Evolutionary conservation across 2,329 filamentous ascomycete species (phyloP), one percentile per base, ranked within the genome.

Genomic region (Trichophyton benhamiae): DNA sequence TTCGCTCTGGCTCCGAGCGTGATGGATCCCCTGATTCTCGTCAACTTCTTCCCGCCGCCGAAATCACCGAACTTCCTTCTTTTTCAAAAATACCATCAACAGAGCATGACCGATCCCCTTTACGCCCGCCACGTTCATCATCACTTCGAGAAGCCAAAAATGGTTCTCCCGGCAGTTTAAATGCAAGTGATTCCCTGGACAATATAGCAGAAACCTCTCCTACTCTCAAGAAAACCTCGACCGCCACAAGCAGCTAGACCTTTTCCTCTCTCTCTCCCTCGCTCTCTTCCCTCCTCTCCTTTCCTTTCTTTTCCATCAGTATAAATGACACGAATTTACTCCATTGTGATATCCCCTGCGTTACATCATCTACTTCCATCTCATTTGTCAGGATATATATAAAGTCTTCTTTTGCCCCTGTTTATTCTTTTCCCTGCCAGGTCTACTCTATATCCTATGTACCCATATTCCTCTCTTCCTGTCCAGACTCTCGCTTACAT

Each of bases 121-220:
- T 67, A 25, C 70, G 68, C 7, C 73, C 74, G 58, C 72, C 72
- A 3, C 72, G 72, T n/a, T 74, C 72, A n/a, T 76, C 73, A 13
- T 76, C 74, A 9, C 64, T 75, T 48, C 67, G 62, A 55, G 68
- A 65, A 55, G 53, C 48, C 11, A 63, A 59, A 13, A 27, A 46
- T 4, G 58, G 60, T 27, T 60, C 63, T 9, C 58, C 58, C 11
- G 58, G 53, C 13, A 63, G 60, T 53, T 25, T 22, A 42, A 44
- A 42, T 3, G 57, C 57, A 9, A 58, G 48, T 13, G 60, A 63
- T 38, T 53, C 57, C 17, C 25, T 61, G 30, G 60, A 62, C 6
- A 52, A 38, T 17, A 46, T 53, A 4, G 58, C 60, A 11, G 60
- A 52, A 46, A 27, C 58, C 3, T 17, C n/a, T 3, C 30, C 58